Evolutionary conservation across 257 asterid genomes (phyloP), one percentile per base, ranked within the genome.

Genomic region (Dorcoceras hygrometricum): DNA sequence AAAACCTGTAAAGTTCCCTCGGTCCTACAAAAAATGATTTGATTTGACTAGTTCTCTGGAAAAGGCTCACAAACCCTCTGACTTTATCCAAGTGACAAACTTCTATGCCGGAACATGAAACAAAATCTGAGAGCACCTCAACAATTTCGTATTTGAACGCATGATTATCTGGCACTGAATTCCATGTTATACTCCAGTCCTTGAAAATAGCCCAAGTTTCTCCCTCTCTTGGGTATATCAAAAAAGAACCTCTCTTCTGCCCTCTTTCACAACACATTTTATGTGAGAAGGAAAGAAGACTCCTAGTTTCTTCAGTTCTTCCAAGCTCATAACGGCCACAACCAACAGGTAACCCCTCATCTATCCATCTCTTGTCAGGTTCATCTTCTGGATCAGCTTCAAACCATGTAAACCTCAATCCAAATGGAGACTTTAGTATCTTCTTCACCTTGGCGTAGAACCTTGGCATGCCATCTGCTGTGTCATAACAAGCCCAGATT

Each of bases 401-500:
- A 32, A 87, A 71, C 87, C 90, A 80, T 27, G 75, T 74, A 73
- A 87, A 64, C 57, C 57, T 56, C 81, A 85, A 60, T 69, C 78
- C 78, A 53, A 87, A 85, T 55, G 83, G 85, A 67, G 75, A 65
- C 56, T 65, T 3, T 23, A 25, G 12, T 16, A 79, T 86, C 69
- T 78, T 76, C 67, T 50, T 76, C 67, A 85, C 82, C 67, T 34
- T 75, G 1, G 86, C 90, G 39, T 87, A 87, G 61, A 65, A 85
- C 68, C 95, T 83, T 32, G 92, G 95, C 95, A 87, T 83, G 67
- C 79, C 65, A 65, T 85, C 95, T 28, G 27, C 18, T 60, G 78
- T 25, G 66, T 85, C 95, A 65, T 79, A 87, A 50, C 76, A 77
- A 57, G 95, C 92, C 95, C 95, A 87, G 76, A 75, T 69, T 70